These are phyloP conservation scores for Ceraceosorus bombacis DNA, from an alignment of 1,284 basidiomycete genomes.

Conservation along the genomic window DNA sequence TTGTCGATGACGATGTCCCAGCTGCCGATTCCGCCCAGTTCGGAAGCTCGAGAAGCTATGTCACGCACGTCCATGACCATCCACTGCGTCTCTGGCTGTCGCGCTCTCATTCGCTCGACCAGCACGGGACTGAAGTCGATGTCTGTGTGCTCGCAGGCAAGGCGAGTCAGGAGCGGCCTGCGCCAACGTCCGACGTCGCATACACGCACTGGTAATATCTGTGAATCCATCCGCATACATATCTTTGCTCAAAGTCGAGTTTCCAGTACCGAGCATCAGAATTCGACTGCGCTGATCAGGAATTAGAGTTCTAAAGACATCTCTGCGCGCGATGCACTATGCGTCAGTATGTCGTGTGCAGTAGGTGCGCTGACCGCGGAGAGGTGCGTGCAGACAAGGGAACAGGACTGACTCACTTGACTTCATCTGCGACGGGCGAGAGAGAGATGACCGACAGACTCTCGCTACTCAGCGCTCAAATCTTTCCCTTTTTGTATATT, in stretches of 20 bases:
- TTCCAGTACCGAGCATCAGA: conserved; percentile 45
- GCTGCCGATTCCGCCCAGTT: conserved; percentile 20
- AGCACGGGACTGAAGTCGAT: conserved; percentile 35
- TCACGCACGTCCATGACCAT: conserved; percentile 39
- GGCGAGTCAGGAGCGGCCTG: background rate
- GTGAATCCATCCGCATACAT: conserved; percentile 34
- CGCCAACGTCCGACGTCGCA: background rate
- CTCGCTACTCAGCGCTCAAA: background rate
- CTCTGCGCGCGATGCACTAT: conserved; percentile 6
- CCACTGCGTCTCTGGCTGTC: conserved; percentile 27
- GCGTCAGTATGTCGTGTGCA: background rate
- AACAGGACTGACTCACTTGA: background rate
- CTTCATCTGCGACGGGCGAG: background rate
- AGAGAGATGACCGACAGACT: background rate
- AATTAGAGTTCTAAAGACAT: conserved; percentile 29
- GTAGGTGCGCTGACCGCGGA: no score
- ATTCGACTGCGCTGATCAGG: conserved; percentile 24
- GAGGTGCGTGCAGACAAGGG: background rate
- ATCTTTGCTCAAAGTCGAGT: conserved; percentile 30
- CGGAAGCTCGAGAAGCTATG: conserved; percentile 18
- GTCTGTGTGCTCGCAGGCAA: conserved; percentile 9
- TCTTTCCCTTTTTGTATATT: background rate
- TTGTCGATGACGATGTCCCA: conserved; percentile 45
- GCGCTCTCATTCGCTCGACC: conserved; percentile 26
- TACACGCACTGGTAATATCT: conserved; percentile 25